phyloP scores from a whole-genome alignment of 495 filamentous ascomycete species.

The Cercophora newfieldiana region DNA sequence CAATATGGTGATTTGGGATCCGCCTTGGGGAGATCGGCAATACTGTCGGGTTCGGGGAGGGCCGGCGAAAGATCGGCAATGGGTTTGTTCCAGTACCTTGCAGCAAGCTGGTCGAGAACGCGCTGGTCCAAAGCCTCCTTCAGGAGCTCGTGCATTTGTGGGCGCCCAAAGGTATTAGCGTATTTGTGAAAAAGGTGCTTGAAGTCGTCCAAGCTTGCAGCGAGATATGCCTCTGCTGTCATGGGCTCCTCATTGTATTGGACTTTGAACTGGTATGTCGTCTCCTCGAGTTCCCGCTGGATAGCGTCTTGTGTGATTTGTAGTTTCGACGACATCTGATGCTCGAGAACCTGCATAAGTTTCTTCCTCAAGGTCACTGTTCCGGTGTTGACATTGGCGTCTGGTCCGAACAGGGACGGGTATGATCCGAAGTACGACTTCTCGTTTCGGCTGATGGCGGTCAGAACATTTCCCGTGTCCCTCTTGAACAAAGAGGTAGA shows the following conservation, averaged over 20 bases:
- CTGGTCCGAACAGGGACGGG: slow-evolving; percentile 72
- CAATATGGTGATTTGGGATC: slow-evolving; percentile 84
- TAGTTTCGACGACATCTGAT: slow-evolving; percentile 92
- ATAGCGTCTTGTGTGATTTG: slow-evolving; percentile 87
- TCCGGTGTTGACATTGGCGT: slow-evolving; percentile 71
- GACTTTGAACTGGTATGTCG: slow-evolving; percentile 98
- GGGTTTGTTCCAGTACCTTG: slow-evolving; percentile 98
- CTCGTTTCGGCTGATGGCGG: slow-evolving; percentile 84
- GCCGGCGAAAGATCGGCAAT: slow-evolving; percentile 68
- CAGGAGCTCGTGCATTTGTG: slow-evolving; percentile 83
- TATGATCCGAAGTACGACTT: slow-evolving; percentile 83
- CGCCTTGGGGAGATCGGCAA: slow-evolving; percentile 76
- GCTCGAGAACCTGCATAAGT: slow-evolving; percentile 94
- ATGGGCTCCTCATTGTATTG: slow-evolving; percentile 97
- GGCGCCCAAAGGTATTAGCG: slow-evolving; percentile 82
- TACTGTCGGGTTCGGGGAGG: slow-evolving; percentile 65
- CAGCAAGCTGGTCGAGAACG: slow-evolving; percentile 91
- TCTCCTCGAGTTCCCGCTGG: slow-evolving; percentile 92
- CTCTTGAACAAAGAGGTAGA: slow-evolving; percentile 76
- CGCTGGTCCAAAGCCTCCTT: slow-evolving; percentile 93
- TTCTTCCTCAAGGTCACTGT: slow-evolving; percentile 88
- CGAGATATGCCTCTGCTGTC: slow-evolving; percentile 93
- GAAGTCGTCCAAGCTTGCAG: slow-evolving; percentile 91
- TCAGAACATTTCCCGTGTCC: slow-evolving; percentile 78
- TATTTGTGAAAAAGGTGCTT: slow-evolving; percentile 98